phyloP scores from a whole-genome alignment of 495 filamentous ascomycete genomes.

The Neurospora sp. region DNA sequence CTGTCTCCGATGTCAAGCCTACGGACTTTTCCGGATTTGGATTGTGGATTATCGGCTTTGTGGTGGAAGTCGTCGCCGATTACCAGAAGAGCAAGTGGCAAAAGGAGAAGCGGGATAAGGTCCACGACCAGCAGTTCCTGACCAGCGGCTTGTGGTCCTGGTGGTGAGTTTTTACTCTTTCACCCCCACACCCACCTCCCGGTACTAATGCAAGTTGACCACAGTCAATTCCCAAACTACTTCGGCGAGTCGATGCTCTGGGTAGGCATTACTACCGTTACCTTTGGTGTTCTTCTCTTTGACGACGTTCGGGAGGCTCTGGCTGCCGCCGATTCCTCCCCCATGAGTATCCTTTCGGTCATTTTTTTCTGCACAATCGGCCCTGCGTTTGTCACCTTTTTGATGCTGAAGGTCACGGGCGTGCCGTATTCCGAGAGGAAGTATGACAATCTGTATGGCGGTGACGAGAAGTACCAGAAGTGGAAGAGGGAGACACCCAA shows the following conservation, averaged over 20 bases:
- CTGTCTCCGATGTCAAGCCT: constrained; percentile 25
- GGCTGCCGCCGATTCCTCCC: constrained; percentile 12
- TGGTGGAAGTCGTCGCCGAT: constrained; percentile 49
- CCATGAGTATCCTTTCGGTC: constrained; percentile 31
- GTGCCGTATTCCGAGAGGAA: constrained; percentile 53
- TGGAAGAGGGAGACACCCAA: constrained; percentile 60
- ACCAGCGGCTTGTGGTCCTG: constrained; percentile 48
- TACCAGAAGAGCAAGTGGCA: constrained; percentile 49
- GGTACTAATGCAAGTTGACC: background rate
- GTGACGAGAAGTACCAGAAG: constrained; percentile 51
- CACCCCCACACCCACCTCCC: background rate
- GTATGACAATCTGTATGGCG: constrained; percentile 54
- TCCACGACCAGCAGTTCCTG: constrained; percentile 53
- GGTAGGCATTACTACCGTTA: constrained; percentile 44
- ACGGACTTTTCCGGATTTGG: constrained; percentile 44
- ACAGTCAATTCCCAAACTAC: constrained; percentile 55
- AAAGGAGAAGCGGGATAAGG: constrained; percentile 43
- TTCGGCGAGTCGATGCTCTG: constrained; percentile 57
- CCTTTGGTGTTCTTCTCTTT: constrained; percentile 37
- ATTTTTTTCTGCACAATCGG: constrained; percentile 42
- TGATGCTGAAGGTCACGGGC: constrained; percentile 50
- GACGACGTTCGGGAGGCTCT: constrained; percentile 34
- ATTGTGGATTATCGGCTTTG: constrained; percentile 46
- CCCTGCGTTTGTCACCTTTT: constrained; percentile 51
- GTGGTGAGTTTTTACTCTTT: constrained; percentile 13